Evolutionary conservation across 148 eudicot genomes (phyloP), one percentile per base, ranked within the genome.

Genomic region (Polygonum maritimum): DNA sequence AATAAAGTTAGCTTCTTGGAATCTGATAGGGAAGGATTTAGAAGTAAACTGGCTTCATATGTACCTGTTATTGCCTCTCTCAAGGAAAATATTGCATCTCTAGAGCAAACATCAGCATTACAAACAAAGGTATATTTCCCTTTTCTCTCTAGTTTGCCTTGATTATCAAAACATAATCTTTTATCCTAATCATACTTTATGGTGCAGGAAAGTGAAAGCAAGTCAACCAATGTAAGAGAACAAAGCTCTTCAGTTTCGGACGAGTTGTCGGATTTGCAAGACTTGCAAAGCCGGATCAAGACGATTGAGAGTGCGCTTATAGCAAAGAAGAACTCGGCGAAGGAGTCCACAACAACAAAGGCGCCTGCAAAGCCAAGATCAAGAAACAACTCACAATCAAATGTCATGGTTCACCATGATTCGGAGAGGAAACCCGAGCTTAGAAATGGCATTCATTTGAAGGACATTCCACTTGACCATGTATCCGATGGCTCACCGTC

Each of bases 381-480:
- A 8, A 80, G 72, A 49, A 65, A 80, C 52, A 80, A 80, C 71
- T 74, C 73, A 38, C 76, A 71, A 55, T 78, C 75, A 71, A 74
- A 71, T 38, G 76, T 76, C 22, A 49, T 69, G 65, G 73, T 71
- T 48, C 76, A 62, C 40, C 76, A 62, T 11, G 80, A 73, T 75
- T 77, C 62, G 10, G 81, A 76, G 80, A 79, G 63, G 38, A 65
- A 78, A 19, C 19, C 84, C 48, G 93, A 86, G 76, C 82, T 69
- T 26, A 84, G 77, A 74, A 88, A 75, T 35, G 85, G 89, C 35
- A 80, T 79, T 44, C 81, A 79, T 60, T 89, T 91, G 89, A 95
- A 92, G 81, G 99, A 95, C 77, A 92, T 95, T 79, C 99, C 94
- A 55, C 87, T 95, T 0, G 99, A 95, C 84, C 85, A 89, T 49